Percentiles rank a stretch among this genome's conserved stretches.
Conservation (phyloP, 2,329 filamentous ascomycete genomes). For the Knufia fluminis region DNA sequence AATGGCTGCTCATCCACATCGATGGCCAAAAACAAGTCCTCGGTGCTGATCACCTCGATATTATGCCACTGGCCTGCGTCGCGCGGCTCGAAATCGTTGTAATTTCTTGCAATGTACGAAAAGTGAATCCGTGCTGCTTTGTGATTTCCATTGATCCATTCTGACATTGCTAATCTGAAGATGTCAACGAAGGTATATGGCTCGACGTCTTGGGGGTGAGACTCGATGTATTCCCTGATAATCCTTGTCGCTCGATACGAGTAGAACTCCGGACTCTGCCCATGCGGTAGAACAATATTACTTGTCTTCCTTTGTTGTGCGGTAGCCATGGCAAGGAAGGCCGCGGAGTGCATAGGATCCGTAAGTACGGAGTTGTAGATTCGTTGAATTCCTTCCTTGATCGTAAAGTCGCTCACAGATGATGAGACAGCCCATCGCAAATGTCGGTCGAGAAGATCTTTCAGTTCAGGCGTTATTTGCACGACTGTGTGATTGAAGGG, state of each 20-base stretch:
- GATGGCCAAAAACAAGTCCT: conserved; percentile 7
- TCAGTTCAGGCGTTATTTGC: background rate
- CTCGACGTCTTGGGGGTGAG: conserved; percentile 5
- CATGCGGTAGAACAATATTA: background rate
- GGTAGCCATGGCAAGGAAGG: conserved; percentile 6
- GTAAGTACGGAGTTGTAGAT: background rate
- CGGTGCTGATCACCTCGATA: conserved; percentile 7
- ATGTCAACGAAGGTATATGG: conserved; percentile 16
- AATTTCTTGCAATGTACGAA: conserved; percentile 10
- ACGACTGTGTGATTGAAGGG: background rate
- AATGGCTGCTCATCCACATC: conserved; percentile 8
- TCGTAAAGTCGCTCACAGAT: background rate
- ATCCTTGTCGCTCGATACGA: conserved; percentile 14
- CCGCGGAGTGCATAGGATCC: background rate
- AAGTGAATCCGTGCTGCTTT: conserved; percentile 15
- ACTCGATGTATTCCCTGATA: conserved; percentile 12
- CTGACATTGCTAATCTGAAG: conserved; percentile 14
- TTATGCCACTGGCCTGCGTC: background rate
- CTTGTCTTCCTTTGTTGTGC: conserved; percentile 2
- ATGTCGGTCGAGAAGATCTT: background rate
- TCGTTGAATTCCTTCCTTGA: conserved; percentile 3
- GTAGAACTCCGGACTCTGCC: conserved; percentile 15
- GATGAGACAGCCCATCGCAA: conserved; percentile 5
- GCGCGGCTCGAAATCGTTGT: background rate
- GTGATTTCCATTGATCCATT: conserved; percentile 15